Base-by-base conservation (phyloP, 192 early-diverging fungal species). In the Gaertneriomyces semiglobifer region DNA sequence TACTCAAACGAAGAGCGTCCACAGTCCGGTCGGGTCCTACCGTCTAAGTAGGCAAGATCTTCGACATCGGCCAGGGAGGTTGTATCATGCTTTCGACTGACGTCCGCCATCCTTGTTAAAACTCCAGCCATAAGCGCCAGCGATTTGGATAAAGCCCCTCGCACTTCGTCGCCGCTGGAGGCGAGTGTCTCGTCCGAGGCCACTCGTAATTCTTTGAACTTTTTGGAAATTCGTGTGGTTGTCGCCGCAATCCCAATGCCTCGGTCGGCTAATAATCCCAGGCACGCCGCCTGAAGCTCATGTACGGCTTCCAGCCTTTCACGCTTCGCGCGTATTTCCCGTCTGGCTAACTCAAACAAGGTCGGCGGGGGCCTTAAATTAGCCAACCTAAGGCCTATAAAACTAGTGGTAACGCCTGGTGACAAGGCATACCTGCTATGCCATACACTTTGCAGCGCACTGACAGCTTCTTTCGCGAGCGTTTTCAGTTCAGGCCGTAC, bases 241-340 rank as follows among this genome's bases (percentile, higher is more conserved):
- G 16, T 12, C 19, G 55, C 12, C 6, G 18, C 38, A 6, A 81
- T 67, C 6, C 80, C 58, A 12, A 82, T 68, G 18, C 78, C 81
- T 16, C 77, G 69, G 14, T 81, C 68, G 14, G 81, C 68, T 16
- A 91, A 67, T n/a, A 85, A 46, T 6, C 91, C 91, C 25, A 93
- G 76, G 58, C 74, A 79, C 16, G 73, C 78, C 0, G 90, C 86
- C 52, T 90, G 81, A 25, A 77, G 71, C 38, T 85, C 69, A 19
- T 53, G 45, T 5, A 52, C 56, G 5, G 5, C 40, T 45, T 68
- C 65, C 46, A 74, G 48, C 46, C 47, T 62, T 43, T 60, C 58
- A n/a, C 66, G 9, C 33, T 69, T 74, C 12, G 38, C 11, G 10
- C 43, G 11, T 8, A 74, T 69, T 61, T 74, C 72, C 39, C 42